phyloP scores from a whole-genome alignment of 768 basidiomycete genomes.

The Agrocybe pediades region DNA sequence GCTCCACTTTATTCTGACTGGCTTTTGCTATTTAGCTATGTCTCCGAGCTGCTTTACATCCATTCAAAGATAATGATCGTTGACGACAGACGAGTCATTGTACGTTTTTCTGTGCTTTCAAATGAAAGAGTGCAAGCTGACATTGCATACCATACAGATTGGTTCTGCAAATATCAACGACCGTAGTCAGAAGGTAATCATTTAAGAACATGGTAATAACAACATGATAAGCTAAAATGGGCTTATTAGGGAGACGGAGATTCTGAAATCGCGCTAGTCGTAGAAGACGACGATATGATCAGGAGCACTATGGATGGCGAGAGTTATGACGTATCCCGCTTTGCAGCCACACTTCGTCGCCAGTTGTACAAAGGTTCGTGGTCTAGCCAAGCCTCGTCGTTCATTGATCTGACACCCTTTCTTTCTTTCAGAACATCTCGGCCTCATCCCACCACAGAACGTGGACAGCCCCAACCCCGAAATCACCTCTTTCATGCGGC shows the following conservation, averaged over 20 bases:
- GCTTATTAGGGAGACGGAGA: conserved; percentile 78
- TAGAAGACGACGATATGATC: conserved; percentile 86
- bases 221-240: conserved; percentile 1
- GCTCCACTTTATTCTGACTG: conserved; percentile 14
- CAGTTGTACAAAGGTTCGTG: conserved; percentile 75
- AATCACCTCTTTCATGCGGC: conserved; percentile 70
- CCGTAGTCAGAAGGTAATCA: conserved; percentile 69
- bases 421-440: conserved; percentile 72
- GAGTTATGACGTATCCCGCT: conserved; percentile 70
- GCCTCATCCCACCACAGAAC: conserved; percentile 77
- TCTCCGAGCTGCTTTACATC: conserved; percentile 81
- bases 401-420: neutral
- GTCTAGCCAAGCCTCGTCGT: conserved; percentile 6
- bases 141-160: conserved; percentile 50
- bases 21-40: conserved; percentile 51
- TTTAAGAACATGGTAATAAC: neutral
- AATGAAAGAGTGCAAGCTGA: neutral
- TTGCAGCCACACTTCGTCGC: conserved; percentile 83
- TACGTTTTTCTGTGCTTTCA: conserved; percentile 36
- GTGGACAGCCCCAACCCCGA: conserved; percentile 33
- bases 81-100: conserved; percentile 88
- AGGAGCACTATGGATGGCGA: conserved; percentile 77
- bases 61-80: conserved; percentile 94
- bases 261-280: conserved; percentile 91
- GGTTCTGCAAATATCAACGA: conserved; percentile 95